Percentiles rank a stretch among this genome's conserved stretches.
Evolutionary conservation across 345 rosid genomes (phyloP).

Genomic region (Eucalyptus caleyi): DNA sequence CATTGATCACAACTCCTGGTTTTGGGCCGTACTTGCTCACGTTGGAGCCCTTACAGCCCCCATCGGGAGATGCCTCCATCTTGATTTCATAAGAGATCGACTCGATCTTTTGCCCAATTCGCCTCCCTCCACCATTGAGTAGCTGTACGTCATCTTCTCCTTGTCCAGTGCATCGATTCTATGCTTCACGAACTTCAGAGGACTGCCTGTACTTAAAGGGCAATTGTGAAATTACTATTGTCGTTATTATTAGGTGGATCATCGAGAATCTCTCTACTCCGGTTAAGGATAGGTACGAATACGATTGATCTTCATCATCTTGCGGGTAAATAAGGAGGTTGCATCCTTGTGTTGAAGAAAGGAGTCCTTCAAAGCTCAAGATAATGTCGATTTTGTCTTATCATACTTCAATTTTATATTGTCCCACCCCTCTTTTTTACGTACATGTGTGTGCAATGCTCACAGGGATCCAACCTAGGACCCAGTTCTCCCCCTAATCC

Average conservation of each 20-base stretch:
- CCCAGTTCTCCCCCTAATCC: no score
- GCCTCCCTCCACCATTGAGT: slow-evolving; percentile 8
- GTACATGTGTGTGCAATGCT: background rate
- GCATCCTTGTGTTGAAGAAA: background rate
- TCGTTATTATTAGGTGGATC: background rate
- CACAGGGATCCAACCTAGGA: no score
- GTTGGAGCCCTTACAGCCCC: slow-evolving; percentile 2
- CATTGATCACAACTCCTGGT: background rate
- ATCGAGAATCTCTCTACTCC: background rate
- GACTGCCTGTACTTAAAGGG: background rate
- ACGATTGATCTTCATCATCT: background rate
- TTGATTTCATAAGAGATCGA: background rate
- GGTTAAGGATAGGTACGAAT: background rate
- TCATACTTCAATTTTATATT: background rate
- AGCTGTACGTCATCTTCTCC: background rate
- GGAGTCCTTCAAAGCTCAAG: background rate
- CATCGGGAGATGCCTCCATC: background rate
- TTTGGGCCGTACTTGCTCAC: slow-evolving; percentile 4
- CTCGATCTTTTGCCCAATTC: background rate
- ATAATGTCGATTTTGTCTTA: background rate
- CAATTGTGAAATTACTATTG: background rate
- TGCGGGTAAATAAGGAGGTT: background rate
- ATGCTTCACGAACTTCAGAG: background rate
- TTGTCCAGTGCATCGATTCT: slow-evolving; percentile 2
- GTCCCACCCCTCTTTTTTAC: background rate